Percentiles rank a stretch among this genome's conserved stretches.
phyloP scores from a whole-genome alignment of 805 yeast genomes.

The Huiozyma naganishii region DNA sequence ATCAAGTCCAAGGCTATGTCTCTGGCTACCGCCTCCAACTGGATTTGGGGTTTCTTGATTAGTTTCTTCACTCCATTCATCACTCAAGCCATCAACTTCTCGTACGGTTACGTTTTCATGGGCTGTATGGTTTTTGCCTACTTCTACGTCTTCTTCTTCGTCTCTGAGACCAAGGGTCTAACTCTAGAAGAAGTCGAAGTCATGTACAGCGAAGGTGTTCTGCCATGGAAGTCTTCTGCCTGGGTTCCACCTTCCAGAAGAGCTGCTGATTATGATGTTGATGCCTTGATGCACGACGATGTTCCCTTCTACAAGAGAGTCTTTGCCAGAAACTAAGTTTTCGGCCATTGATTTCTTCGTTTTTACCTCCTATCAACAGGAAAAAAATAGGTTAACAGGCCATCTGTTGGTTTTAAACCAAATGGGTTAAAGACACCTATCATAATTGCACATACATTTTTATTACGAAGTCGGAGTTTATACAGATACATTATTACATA shows the following conservation, averaged over 20 bases:
- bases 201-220: constrained; percentile 36
- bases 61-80: constrained; percentile 69
- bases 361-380: background rate
- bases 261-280: constrained; percentile 21
- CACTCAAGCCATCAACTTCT: constrained; percentile 53
- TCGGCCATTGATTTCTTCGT: background rate
- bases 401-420: too few relatives aligned
- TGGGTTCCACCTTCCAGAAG: constrained; percentile 43
- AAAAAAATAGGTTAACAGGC: too few relatives aligned
- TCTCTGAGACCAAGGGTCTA: constrained; percentile 73
- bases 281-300: constrained; percentile 21
- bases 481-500: too few relatives aligned
- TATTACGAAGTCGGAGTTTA: too few relatives aligned
- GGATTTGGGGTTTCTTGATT: constrained; percentile 61
- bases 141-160: constrained; percentile 61
- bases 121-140: constrained; percentile 50
- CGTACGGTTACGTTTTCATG: constrained; percentile 55
- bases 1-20: constrained; percentile 50
- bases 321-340: background rate
- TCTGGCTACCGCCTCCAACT: constrained; percentile 54
- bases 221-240: constrained; percentile 37
- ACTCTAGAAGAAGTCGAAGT: constrained; percentile 75
- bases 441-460: too few relatives aligned
- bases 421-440: too few relatives aligned
- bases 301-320: constrained; percentile 23